These are phyloP conservation scores for Insectozyma bohioensis DNA, from an alignment of 1,139 yeast genomes.

Conservation along the genomic window DNA sequence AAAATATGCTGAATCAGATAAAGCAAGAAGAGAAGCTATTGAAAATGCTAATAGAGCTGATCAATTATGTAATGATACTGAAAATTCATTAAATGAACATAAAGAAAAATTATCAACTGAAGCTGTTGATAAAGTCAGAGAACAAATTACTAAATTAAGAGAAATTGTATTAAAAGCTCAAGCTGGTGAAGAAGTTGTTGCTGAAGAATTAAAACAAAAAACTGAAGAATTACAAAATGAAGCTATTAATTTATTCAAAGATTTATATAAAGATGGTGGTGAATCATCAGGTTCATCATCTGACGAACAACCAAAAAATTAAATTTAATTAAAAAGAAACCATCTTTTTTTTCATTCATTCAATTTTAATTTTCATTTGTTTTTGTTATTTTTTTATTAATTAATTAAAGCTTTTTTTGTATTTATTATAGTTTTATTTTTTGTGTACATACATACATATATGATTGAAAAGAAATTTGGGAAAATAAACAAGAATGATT, in stretches of 20 bases:
- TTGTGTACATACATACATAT: no score
- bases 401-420: no score
- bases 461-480: no score
- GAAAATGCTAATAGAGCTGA: slow-evolving; percentile 97
- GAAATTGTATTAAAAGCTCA: slow-evolving; percentile 93
- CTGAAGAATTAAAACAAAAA: slow-evolving; percentile 85
- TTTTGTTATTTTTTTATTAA: no score
- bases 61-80: slow-evolving; percentile 94
- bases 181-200: slow-evolving; percentile 84
- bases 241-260: slow-evolving; percentile 92
- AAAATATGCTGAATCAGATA: slow-evolving; percentile 95
- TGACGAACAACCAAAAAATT: slow-evolving; percentile 46
- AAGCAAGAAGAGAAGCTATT: slow-evolving; percentile 90
- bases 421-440: no score
- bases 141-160: slow-evolving; percentile 74
- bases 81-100: slow-evolving; percentile 89
- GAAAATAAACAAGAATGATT: no score
- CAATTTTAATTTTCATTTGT: no score
- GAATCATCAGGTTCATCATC: slow-evolving; percentile 22
- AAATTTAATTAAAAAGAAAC: no score
- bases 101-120: slow-evolving; percentile 88
- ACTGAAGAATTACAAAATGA: slow-evolving; percentile 91
- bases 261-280: slow-evolving; percentile 74
- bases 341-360: no score
- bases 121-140: slow-evolving; percentile 84